Evolutionary conservation across 805 yeast species (phyloP).

Genomic region (Wickerhamomyces alni): DNA sequence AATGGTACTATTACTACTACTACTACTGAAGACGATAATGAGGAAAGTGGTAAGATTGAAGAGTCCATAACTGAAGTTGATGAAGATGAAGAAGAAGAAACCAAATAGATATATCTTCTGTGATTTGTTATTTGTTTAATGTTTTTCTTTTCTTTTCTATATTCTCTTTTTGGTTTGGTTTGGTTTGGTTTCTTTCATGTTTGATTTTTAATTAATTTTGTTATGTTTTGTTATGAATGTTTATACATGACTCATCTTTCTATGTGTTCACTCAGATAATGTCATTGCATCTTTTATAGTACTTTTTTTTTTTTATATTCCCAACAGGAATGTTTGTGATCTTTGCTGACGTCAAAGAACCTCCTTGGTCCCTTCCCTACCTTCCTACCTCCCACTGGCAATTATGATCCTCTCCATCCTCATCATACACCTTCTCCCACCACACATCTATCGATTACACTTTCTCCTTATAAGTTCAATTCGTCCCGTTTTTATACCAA

Average conservation of each 20-base stretch:
- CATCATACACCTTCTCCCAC: background rate
- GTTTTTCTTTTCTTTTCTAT: background rate
- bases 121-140: background rate
- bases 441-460: background rate
- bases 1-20: background rate
- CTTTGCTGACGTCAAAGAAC: background rate
- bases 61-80: constrained; percentile 4
- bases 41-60: background rate
- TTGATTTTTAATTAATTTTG: background rate
- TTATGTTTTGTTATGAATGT: background rate
- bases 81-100: constrained; percentile 14
- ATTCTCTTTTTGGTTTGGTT: background rate
- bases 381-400: too few species aligned
- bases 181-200: background rate
- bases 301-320: background rate
- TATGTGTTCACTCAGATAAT: background rate
- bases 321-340: too few species aligned
- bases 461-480: background rate
- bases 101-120: background rate
- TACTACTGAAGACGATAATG: constrained; percentile 5
- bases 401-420: too few species aligned
- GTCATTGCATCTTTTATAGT: background rate
- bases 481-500: too few species aligned
- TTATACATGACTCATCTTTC: too few species aligned
- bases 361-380: too few species aligned